Evolutionary conservation across 2,329 filamentous ascomycete genomes (phyloP).

Genomic region (Neopestalotiopsis clavispora): DNA sequence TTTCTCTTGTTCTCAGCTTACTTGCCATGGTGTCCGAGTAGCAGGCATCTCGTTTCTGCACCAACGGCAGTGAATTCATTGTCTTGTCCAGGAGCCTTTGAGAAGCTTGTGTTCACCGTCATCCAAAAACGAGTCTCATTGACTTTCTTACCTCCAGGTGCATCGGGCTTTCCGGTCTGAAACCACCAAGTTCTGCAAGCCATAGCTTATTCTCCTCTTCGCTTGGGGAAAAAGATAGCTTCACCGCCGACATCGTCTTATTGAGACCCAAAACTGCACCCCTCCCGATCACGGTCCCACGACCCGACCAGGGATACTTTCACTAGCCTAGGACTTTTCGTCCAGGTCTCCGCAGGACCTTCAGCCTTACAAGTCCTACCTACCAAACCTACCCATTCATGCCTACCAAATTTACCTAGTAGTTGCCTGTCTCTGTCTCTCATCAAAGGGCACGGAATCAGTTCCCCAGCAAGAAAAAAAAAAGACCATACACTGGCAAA

Average conservation of each 20-base stretch:
- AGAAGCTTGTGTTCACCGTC: background rate
- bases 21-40: background rate
- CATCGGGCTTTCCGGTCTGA: background rate
- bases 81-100: background rate
- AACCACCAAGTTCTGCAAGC: background rate
- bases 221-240: background rate
- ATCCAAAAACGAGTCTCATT: background rate
- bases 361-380: slow-evolving; percentile 8
- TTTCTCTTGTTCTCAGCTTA: background rate
- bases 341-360: slow-evolving; percentile 3
- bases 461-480: background rate
- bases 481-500: slow-evolving; percentile 15
- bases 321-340: slow-evolving; percentile 15
- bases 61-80: background rate
- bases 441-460: too few species aligned
- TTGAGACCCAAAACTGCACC: background rate
- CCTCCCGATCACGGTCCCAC: slow-evolving; percentile 4
- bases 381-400: background rate
- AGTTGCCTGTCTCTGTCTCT: too few species aligned
- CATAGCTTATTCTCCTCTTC: background rate
- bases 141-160: background rate
- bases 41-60: background rate
- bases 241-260: background rate
- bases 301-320: background rate
- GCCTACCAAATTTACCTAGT: too few species aligned